phyloP scores from a whole-genome alignment of 371 early-diverging fungal genomes.

The Saksenaea oblongispora region DNA sequence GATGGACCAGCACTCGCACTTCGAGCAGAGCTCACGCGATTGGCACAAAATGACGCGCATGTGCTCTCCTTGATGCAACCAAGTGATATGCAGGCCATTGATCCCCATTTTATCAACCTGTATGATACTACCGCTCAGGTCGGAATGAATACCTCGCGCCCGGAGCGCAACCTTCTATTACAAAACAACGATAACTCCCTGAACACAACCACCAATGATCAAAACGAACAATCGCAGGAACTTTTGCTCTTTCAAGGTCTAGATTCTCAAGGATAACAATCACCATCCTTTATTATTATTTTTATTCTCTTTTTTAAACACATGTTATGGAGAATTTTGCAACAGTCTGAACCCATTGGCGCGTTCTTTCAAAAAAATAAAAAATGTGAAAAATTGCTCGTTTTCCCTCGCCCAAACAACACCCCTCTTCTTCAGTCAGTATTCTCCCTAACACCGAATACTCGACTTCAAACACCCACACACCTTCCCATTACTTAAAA shows the following conservation, averaged over 20 bases:
- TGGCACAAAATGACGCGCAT: constrained; percentile 14
- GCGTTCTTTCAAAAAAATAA: not conserved
- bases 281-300: not conserved
- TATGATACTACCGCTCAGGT: not conserved
- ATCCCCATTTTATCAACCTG: constrained; percentile 1
- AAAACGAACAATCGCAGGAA: constrained; percentile 14
- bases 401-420: not conserved
- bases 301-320: not conserved
- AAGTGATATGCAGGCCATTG: constrained; percentile 52
- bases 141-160: not conserved
- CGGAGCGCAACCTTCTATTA: not conserved
- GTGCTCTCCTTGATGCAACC: constrained; percentile 12
- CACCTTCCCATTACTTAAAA: not conserved
- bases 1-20: constrained; percentile 43
- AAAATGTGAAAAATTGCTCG: constrained; percentile 5
- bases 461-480: constrained; percentile 23
- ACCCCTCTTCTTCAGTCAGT: constrained; percentile 17
- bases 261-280: constrained; percentile 9
- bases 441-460: constrained; percentile 34
- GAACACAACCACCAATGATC: not conserved
- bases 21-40: constrained; percentile 36
- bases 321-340: too few relatives aligned
- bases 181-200: not conserved
- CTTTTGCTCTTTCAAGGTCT: constrained; percentile 21
- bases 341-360: too few relatives aligned